Evolutionary conservation across 2,329 filamentous ascomycete genomes (phyloP).

Genomic region (Ascosphaera aggregata): DNA sequence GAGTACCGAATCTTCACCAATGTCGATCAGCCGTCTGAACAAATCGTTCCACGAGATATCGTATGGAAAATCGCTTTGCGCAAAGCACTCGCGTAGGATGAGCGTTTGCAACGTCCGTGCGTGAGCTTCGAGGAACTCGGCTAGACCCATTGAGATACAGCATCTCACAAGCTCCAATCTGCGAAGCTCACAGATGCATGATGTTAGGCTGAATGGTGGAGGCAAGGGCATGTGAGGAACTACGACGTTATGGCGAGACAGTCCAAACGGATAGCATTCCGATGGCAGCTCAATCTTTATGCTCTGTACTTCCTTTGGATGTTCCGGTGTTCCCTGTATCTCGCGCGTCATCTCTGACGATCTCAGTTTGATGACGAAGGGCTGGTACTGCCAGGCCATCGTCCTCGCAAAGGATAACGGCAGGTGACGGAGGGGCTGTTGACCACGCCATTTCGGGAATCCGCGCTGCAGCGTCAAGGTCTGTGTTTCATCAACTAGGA

Average conservation of each 20-base stretch:
- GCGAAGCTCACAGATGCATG: background rate
- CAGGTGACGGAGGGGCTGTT: background rate
- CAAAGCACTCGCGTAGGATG: background rate
- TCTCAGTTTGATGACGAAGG: background rate
- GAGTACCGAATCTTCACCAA: background rate
- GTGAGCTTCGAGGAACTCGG: background rate
- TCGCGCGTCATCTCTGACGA: background rate
- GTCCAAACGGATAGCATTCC: background rate
- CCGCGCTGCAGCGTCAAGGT: background rate
- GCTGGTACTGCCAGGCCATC: background rate
- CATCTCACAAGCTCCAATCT: background rate
- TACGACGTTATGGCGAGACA: conserved; percentile 1
- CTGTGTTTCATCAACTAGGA: background rate
- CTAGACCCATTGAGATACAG: background rate
- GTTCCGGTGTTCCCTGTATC: background rate
- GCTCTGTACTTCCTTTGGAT: background rate
- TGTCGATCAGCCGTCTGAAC: background rate
- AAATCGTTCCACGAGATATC: background rate
- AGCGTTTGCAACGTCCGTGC: background rate
- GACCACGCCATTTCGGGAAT: background rate
- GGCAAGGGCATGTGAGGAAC: background rate
- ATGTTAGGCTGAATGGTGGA: background rate
- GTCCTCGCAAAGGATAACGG: background rate
- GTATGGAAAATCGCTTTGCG: background rate
- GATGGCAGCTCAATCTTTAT: background rate